Percentiles rank a stretch among this genome's conserved stretches.
These are phyloP conservation scores for Phytophthora cryptogea DNA, from an alignment of 352 stramenopile species.

Conservation along the genomic window DNA sequence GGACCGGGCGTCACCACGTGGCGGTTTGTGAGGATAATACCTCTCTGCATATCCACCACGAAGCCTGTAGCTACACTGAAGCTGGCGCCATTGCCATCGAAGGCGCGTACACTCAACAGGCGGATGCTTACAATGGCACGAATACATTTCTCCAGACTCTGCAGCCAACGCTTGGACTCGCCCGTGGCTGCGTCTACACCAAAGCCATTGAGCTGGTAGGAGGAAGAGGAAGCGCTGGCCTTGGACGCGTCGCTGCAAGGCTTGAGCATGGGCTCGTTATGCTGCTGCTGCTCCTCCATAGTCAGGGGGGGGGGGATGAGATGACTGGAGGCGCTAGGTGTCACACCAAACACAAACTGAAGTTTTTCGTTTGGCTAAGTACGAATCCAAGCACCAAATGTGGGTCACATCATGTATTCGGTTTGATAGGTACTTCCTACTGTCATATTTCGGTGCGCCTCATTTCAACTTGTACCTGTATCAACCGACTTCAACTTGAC, in stretches of 20 bases:
- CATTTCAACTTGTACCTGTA: slow-evolving; percentile 16
- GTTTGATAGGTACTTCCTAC: background rate
- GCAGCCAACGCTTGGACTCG: slow-evolving; percentile 77
- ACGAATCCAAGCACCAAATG: slow-evolving; percentile 15
- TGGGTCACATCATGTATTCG: slow-evolving; percentile 13
- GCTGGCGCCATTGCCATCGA: slow-evolving; percentile 86
- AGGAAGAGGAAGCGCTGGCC: slow-evolving; percentile 8
- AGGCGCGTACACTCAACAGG: slow-evolving; percentile 83
- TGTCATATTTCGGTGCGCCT: background rate
- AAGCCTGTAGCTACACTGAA: slow-evolving; percentile 92
- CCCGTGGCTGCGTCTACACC: slow-evolving; percentile 38
- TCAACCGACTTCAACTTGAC: background rate
- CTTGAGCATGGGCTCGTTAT: slow-evolving; percentile 32
- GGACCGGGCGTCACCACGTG: slow-evolving; percentile 91
- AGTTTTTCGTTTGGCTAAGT: slow-evolving; percentile 12
- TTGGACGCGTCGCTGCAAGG: background rate
- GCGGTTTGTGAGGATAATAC: slow-evolving; percentile 92
- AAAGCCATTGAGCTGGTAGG: slow-evolving; percentile 41
- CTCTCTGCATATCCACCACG: slow-evolving; percentile 87
- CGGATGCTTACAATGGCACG: slow-evolving; percentile 89
- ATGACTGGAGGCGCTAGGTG: slow-evolving; percentile 1
- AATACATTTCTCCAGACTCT: slow-evolving; percentile 70
- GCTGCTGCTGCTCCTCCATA: slow-evolving; percentile 30
- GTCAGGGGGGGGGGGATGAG: background rate
- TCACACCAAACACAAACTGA: slow-evolving; percentile 1